Conservation (phyloP, 2,329 filamentous ascomycete species). For the Alternaria rosae region DNA sequence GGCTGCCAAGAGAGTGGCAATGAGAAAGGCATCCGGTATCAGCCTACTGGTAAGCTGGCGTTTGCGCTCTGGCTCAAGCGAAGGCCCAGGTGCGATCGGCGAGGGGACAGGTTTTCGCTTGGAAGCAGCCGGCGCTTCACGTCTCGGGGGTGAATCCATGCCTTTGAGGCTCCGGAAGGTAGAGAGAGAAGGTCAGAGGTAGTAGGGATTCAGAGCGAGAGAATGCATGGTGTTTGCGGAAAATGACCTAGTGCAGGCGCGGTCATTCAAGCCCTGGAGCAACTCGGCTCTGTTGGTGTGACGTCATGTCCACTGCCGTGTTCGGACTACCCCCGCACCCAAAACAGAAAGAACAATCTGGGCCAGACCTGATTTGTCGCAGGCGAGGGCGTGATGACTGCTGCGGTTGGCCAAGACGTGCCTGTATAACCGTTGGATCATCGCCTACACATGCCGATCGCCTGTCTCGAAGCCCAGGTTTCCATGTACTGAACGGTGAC, state of each 20-base stretch:
- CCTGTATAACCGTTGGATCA: background rate
- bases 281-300: constrained; percentile 15
- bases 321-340: constrained; percentile 5
- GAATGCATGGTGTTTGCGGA: constrained; percentile 7
- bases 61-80: constrained; percentile 18
- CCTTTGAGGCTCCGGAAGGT: background rate
- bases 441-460: constrained; percentile 1
- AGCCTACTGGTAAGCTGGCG: constrained; percentile 21
- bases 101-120: constrained; percentile 24
- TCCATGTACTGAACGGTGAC: constrained; percentile 5
- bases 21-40: constrained; percentile 23
- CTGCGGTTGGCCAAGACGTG: background rate
- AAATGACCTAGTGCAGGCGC: constrained; percentile 8
- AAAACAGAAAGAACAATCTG: constrained; percentile 6
- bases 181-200: background rate
- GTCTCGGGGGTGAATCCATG: constrained; percentile 18
- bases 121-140: constrained; percentile 9
- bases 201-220: background rate
- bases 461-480: background rate
- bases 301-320: constrained; percentile 17
- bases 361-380: background rate
- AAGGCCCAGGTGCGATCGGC: constrained; percentile 3
- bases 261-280: constrained; percentile 7
- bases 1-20: constrained; percentile 13
- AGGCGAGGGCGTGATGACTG: background rate